Conservation (phyloP, 495 filamentous ascomycete genomes). For the Hypoxylon lenormandii region DNA sequence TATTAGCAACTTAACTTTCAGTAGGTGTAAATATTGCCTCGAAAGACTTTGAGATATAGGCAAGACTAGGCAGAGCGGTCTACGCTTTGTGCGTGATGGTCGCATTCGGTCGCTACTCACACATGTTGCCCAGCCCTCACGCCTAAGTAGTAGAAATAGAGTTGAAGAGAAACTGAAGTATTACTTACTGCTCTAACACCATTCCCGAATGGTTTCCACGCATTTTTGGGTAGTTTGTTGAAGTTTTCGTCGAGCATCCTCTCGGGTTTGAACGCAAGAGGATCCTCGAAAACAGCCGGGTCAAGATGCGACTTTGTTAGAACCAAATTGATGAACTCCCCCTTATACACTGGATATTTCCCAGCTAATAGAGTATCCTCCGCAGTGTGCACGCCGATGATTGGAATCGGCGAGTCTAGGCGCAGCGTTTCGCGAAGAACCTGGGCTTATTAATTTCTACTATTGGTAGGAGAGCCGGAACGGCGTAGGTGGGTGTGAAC, state of each 20-base stretch:
- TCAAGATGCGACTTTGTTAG: slow-evolving; percentile 58
- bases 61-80: neutral
- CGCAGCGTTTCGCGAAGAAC: slow-evolving; percentile 74
- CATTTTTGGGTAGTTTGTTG: slow-evolving; percentile 61
- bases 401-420: slow-evolving; percentile 70
- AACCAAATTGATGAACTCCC: slow-evolving; percentile 64
- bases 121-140: neutral
- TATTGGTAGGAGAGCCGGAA: neutral
- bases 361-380: slow-evolving; percentile 66
- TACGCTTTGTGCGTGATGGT: neutral
- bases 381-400: slow-evolving; percentile 59
- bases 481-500: neutral
- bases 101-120: neutral
- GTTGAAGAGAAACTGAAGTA: neutral
- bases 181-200: slow-evolving; percentile 26
- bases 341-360: slow-evolving; percentile 70
- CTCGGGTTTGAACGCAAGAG: slow-evolving; percentile 65
- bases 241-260: slow-evolving; percentile 69
- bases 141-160: neutral
- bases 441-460: neutral
- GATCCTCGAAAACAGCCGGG: slow-evolving; percentile 60
- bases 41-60: neutral
- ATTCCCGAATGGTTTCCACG: slow-evolving; percentile 61
- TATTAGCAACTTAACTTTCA: too few species aligned
- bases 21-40: too few species aligned